phyloP scores from a whole-genome alignment of 2,329 filamentous ascomycete species.

The Colletotrichum ledebouriae region DNA sequence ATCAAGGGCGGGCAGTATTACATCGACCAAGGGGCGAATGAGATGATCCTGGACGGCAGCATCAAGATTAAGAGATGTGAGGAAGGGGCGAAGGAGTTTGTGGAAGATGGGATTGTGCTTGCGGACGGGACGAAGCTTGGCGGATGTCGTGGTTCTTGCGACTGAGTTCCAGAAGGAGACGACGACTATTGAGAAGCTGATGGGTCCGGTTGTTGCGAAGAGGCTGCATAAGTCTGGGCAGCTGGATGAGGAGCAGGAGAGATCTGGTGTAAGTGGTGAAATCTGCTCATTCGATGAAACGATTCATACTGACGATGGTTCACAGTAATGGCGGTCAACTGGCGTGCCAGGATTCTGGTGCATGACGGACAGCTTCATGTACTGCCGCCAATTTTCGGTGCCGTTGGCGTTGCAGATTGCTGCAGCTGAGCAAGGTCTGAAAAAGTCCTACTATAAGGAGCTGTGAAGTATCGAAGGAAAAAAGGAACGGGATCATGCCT shows the following conservation, averaged over 20 bases:
- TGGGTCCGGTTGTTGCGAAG: constrained; percentile 54
- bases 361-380: constrained; percentile 53
- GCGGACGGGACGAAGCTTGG: constrained; percentile 50
- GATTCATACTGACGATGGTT: constrained; percentile 1
- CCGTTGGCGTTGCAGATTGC: constrained; percentile 57
- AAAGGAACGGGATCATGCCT: neutral
- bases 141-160: constrained; percentile 58
- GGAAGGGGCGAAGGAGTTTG: constrained; percentile 52
- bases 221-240: constrained; percentile 52
- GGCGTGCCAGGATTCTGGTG: constrained; percentile 56
- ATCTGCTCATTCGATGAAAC: neutral
- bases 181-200: constrained; percentile 50
- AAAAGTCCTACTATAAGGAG: constrained; percentile 11
- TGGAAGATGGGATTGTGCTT: constrained; percentile 44
- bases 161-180: constrained; percentile 59
- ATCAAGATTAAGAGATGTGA: constrained; percentile 52
- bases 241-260: constrained; percentile 53
- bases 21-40: constrained; percentile 56
- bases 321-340: constrained; percentile 54
- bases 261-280: constrained; percentile 44
- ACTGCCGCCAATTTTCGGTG: constrained; percentile 52
- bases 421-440: constrained; percentile 48
- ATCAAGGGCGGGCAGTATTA: constrained; percentile 57
- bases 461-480: neutral
- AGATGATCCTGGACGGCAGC: constrained; percentile 57